Evolutionary conservation across 768 basidiomycete genomes (phyloP), one percentile per base, ranked within the genome.

Genomic region (Lentinula edodes): DNA sequence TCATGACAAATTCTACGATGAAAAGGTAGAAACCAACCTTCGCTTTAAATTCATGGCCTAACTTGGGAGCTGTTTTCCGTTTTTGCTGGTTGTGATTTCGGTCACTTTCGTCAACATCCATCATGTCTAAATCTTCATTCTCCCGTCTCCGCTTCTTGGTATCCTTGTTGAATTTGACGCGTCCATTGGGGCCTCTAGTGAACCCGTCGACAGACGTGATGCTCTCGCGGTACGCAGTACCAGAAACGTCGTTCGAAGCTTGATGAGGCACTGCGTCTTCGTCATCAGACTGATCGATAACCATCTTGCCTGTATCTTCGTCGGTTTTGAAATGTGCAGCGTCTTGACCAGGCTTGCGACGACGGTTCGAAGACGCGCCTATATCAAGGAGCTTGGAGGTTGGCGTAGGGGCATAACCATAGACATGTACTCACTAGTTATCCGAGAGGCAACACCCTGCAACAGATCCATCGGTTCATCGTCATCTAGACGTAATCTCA

Each of bases 401-500:
- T 48, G 32, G 42, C n/a, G 55, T 18, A 1, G 15, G 38, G 46
- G 6, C 38, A 12, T 59, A n/a, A 28, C 42, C 16, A 1, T 45
- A 18, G 32, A 13, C 46, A 38, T 32, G 34, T 9, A 79, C 89
- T 42, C 68, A 91, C 92, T 84, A 7, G 86, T 89, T 10, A 92
- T 73, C 46, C 84, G 83, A 28, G 88, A 80, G 7, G 84, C 83
- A 57, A 83, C 89, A 18, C 94, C 91, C 57, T 92, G 86, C 5
- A 99, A 78, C 41, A 99, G 78, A 78, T 99, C 96, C 87, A 96
- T 92, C 1, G 97, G 97, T 65, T 95, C 89, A 68, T 97, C 93
- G 60, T 91, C 88, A 68, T 97, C 97, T 64, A 90, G 75, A 18
- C 90, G 85, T 52, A 98, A 80, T 43, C 89, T 89, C 12, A 87